phyloP scores from a whole-genome alignment of 2,329 filamentous ascomycete genomes.

The Phaeosphaeriaceae sp. region DNA sequence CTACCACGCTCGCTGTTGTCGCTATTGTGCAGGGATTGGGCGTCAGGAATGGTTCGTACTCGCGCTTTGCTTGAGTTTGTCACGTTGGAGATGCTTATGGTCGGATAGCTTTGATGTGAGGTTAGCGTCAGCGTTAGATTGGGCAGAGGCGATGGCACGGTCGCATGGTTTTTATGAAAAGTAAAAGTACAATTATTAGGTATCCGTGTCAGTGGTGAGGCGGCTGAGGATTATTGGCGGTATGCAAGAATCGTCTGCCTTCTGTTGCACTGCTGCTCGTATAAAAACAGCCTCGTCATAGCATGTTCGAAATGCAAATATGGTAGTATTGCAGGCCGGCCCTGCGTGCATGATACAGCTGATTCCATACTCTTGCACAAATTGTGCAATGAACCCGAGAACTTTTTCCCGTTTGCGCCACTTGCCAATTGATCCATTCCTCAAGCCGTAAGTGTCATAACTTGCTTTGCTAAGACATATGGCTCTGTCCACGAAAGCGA shows the following conservation, averaged over 20 bases:
- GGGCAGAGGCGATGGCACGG: not conserved
- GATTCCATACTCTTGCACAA: not conserved
- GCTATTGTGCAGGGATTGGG: slow-evolving; percentile 37
- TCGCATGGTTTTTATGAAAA: not conserved
- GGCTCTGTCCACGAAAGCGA: not conserved
- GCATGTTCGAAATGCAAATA: not conserved
- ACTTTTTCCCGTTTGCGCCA: not conserved
- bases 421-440: not conserved
- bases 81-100: slow-evolving; percentile 3
- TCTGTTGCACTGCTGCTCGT: not conserved
- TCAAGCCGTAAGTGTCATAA: not conserved
- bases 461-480: not conserved
- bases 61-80: slow-evolving; percentile 12
- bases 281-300: not conserved
- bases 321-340: not conserved
- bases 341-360: not conserved
- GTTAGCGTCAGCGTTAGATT: not conserved
- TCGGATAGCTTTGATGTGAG: slow-evolving; percentile 4
- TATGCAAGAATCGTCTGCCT: not conserved
- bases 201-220: not conserved
- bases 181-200: not conserved
- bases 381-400: not conserved
- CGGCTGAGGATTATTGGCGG: not conserved
- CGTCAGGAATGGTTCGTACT: slow-evolving; percentile 28
- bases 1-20: slow-evolving; percentile 25